Percentiles rank a stretch among this genome's conserved stretches.
Conservation (phyloP, 306 rosid species). For the Phaseolus lunatus region DNA sequence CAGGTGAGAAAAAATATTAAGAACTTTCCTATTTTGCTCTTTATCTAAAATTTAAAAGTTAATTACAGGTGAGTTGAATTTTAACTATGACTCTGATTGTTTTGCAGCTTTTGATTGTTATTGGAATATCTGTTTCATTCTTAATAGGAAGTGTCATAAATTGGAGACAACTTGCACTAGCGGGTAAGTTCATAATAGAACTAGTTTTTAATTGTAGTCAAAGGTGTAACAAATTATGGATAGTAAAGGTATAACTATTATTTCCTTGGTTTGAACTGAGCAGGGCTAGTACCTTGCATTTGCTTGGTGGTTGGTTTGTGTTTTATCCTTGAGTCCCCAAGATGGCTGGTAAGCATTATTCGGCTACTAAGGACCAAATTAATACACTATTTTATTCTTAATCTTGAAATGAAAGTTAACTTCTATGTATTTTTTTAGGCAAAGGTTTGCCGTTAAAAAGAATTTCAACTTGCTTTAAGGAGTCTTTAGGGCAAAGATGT, state of each 20-base stretch:
- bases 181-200: conserved; percentile 57
- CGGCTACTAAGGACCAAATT: no score
- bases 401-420: no score
- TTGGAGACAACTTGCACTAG: conserved; percentile 68
- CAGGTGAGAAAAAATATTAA: no score
- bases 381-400: no score
- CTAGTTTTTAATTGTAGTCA: neutral
- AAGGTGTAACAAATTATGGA: neutral
- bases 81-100: conserved; percentile 11
- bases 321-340: no score
- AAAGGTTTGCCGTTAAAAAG: no score
- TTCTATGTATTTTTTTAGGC: no score
- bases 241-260: conserved; percentile 28
- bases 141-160: conserved; percentile 64
- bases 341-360: no score
- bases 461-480: no score
- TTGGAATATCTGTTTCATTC: conserved; percentile 71
- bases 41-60: neutral
- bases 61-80: conserved; percentile 11
- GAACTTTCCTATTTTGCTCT: no score
- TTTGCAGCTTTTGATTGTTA: conserved; percentile 68
- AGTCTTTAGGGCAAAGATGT: no score
- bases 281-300: conserved; percentile 74
- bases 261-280: conserved; percentile 49
- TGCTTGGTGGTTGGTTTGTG: conserved; percentile 73